These are phyloP conservation scores for Kwoniella shandongensis DNA, from an alignment of 768 basidiomycete genomes.

Conservation along the genomic window DNA sequence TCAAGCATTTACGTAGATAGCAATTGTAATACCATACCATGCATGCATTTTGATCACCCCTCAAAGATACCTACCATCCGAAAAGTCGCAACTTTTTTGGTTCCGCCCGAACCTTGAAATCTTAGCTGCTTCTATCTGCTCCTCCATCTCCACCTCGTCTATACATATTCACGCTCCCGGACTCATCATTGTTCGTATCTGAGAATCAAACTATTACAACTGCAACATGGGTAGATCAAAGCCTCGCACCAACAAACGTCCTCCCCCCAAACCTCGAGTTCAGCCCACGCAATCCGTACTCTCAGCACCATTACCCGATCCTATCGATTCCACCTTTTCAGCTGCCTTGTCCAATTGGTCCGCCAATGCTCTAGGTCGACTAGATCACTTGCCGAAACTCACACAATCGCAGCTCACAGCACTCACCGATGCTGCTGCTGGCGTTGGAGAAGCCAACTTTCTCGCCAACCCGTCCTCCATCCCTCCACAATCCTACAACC, in stretches of 20 bases:
- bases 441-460: constrained; percentile 26
- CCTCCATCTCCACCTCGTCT: not conserved
- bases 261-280: constrained; percentile 33
- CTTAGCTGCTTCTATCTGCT: not conserved
- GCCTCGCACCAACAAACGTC: constrained; percentile 37
- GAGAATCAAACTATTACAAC: not conserved
- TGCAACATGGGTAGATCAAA: constrained; percentile 27
- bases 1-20: constrained; percentile 19
- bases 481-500: constrained; percentile 18
- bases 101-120: not conserved
- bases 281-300: constrained; percentile 5
- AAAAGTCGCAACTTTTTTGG: not conserved
- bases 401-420: constrained; percentile 37
- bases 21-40: constrained; percentile 8
- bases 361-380: constrained; percentile 30
- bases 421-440: constrained; percentile 37
- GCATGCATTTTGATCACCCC: constrained; percentile 13
- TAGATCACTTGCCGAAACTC: constrained; percentile 39
- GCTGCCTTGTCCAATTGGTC: constrained; percentile 36
- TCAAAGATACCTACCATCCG: not conserved
- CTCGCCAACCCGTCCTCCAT: constrained; percentile 9
- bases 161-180: too few species aligned
- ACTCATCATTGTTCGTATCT: too few species aligned
- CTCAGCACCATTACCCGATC: constrained; percentile 14
- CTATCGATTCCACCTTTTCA: constrained; percentile 30